phyloP scores from a whole-genome alignment of 2,329 filamentous ascomycete species.

The Aspergillus clavatus region DNA sequence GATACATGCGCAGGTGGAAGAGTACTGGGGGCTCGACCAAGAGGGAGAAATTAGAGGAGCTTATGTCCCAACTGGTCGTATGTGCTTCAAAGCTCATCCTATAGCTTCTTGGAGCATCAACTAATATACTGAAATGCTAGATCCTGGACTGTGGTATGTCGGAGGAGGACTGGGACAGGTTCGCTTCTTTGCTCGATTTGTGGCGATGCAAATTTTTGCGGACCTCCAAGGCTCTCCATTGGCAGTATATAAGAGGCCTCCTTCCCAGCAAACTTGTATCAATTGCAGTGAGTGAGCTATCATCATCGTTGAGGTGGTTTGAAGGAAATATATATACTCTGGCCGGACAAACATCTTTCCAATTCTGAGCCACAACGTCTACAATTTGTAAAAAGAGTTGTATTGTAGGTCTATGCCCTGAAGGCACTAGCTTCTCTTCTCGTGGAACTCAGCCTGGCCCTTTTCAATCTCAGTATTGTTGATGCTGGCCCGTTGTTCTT shows the following conservation, averaged over 20 bases:
- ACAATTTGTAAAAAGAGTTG: too few relatives aligned
- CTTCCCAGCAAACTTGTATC: too few relatives aligned
- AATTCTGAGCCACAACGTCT: too few relatives aligned
- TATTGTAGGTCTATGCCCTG: too few relatives aligned
- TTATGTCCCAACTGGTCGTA: constrained; percentile 37
- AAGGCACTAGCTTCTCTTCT: neutral
- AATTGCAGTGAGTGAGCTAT: too few relatives aligned
- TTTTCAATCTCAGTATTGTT: too few relatives aligned
- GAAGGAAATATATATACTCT: too few relatives aligned
- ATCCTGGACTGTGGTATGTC: constrained; percentile 39
- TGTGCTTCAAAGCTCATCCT: constrained; percentile 13
- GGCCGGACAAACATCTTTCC: too few relatives aligned
- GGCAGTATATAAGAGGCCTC: constrained; percentile 6
- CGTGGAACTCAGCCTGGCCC: neutral
- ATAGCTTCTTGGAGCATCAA: neutral
- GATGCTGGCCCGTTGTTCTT: neutral
- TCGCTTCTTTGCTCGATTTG: constrained; percentile 40
- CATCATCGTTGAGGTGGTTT: neutral
- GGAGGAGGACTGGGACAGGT: constrained; percentile 41
- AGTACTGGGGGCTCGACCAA: constrained; percentile 44
- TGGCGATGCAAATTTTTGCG: constrained; percentile 46
- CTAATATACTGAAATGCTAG: constrained; percentile 9
- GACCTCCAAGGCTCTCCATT: constrained; percentile 17
- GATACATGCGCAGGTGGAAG: constrained; percentile 38
- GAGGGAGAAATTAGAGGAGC: constrained; percentile 47